A percentile compares a stretch with the other conserved stretches of the same genome.
Conservation (phyloP, 805 yeast species). For the Limtongozyma cylindracea region DNA sequence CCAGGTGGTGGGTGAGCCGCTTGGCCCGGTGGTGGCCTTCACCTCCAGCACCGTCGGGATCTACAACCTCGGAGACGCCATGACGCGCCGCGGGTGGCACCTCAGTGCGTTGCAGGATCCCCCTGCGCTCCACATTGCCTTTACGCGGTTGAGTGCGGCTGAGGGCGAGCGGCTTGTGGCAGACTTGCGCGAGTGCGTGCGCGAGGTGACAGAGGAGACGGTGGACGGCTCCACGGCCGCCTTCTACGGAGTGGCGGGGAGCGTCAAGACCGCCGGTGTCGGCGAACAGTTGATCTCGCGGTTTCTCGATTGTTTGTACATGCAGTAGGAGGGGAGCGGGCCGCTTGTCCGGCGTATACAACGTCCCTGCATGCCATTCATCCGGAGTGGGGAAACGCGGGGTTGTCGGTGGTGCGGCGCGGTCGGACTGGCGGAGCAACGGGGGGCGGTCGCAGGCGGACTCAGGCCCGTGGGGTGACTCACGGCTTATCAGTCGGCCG, state of each 20-base stretch:
- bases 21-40: conserved; percentile 63
- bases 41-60: conserved; percentile 24
- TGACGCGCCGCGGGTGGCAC: conserved; percentile 67
- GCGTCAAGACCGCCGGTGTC: conserved; percentile 59
- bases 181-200: conserved; percentile 20
- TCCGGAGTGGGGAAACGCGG: no score
- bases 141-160: conserved; percentile 43
- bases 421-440: no score
- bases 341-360: no score
- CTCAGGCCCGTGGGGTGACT: no score
- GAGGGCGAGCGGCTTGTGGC: conserved; percentile 32
- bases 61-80: conserved; percentile 53
- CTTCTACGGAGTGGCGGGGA: conserved; percentile 87
- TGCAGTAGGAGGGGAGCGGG: no score
- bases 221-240: conserved; percentile 33
- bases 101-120: conserved; percentile 72
- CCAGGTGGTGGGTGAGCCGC: conserved; percentile 64
- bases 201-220: conserved; percentile 10
- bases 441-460: no score
- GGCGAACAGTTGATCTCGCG: conserved; percentile 61
- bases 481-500: no score
- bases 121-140: conserved; percentile 75
- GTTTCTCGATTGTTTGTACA: conserved; percentile 63
- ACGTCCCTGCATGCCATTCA: no score
- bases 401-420: no score